phyloP scores from a whole-genome alignment of 306 rosid genomes.

The Dryas drummondii region DNA sequence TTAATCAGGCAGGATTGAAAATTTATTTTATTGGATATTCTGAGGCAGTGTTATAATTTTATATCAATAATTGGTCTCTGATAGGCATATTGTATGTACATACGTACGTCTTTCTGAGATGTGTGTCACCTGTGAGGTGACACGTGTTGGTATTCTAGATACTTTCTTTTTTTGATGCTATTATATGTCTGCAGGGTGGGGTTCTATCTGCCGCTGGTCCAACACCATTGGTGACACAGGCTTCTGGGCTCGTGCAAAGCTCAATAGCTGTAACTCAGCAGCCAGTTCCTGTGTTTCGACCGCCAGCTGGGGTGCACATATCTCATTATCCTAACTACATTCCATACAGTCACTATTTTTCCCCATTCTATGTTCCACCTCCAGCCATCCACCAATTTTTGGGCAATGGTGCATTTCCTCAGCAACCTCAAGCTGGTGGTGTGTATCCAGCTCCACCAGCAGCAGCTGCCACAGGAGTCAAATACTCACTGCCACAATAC shows the following conservation, averaged over 20 bases:
- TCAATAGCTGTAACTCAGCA: slow-evolving; percentile 86
- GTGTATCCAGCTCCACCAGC: slow-evolving; percentile 76
- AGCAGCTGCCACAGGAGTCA: slow-evolving; percentile 67
- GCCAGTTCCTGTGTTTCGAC: slow-evolving; percentile 80
- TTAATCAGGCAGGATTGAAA: not conserved
- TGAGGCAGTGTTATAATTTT: not conserved
- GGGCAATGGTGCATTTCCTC: slow-evolving; percentile 88
- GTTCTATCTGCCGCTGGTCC: slow-evolving; percentile 72
- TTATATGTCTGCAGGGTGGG: slow-evolving; percentile 65
- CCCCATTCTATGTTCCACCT: slow-evolving; percentile 81
- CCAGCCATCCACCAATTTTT: slow-evolving; percentile 86
- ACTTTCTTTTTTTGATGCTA: slow-evolving; percentile 17
- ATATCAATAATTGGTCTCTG: not conserved
- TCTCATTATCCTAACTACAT: slow-evolving; percentile 86
- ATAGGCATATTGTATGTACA: not conserved
- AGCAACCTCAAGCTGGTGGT: slow-evolving; percentile 81
- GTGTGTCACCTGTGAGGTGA: not conserved
- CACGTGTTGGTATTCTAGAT: not conserved
- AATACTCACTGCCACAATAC: slow-evolving; percentile 86
- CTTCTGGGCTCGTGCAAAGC: slow-evolving; percentile 88
- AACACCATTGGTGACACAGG: slow-evolving; percentile 73
- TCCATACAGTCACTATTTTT: slow-evolving; percentile 77
- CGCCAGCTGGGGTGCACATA: slow-evolving; percentile 76
- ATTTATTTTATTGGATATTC: not conserved
- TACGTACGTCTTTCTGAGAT: not conserved